phyloP scores from a whole-genome alignment of 805 yeast species.

The Candida multigemmis region DNA sequence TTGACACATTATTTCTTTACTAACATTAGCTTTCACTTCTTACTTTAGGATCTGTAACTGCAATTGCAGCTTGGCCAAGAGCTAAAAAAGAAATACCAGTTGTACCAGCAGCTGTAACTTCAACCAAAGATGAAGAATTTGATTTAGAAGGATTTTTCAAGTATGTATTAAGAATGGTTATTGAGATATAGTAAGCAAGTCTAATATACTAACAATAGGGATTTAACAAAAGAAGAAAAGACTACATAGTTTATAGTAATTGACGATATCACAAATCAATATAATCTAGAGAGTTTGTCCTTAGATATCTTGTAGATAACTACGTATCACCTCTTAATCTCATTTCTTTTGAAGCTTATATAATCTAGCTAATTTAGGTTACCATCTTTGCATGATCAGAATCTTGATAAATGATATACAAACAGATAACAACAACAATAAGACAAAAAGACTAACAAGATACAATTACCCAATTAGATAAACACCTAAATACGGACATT shows the following conservation, averaged over 20 bases:
- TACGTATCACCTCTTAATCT: too few relatives aligned
- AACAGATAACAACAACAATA: too few relatives aligned
- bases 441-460: too few relatives aligned
- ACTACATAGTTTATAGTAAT: conserved; percentile 23
- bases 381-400: too few relatives aligned
- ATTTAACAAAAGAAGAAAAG: conserved; percentile 34
- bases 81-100: conserved; percentile 12
- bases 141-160: conserved; percentile 33
- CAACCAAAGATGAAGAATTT: conserved; percentile 29
- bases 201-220: conserved; percentile 18
- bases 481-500: too few relatives aligned
- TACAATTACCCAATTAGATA: too few relatives aligned
- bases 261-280: too few relatives aligned
- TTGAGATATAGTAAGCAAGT: background rate
- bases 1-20: background rate
- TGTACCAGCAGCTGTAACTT: conserved; percentile 11
- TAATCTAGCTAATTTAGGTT: too few relatives aligned
- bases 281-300: too few relatives aligned
- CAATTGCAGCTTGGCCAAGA: conserved; percentile 29
- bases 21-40: conserved; percentile 27
- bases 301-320: too few relatives aligned
- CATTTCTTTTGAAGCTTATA: too few relatives aligned
- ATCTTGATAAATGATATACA: too few relatives aligned
- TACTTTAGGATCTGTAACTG: conserved; percentile 32
- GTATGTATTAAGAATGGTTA: conserved; percentile 19